Percentiles rank a stretch among this genome's conserved stretches.
These are phyloP conservation scores for Hemisphaericaspora subhashii DNA, from an alignment of 1,139 yeast species.

Conservation along the genomic window DNA sequence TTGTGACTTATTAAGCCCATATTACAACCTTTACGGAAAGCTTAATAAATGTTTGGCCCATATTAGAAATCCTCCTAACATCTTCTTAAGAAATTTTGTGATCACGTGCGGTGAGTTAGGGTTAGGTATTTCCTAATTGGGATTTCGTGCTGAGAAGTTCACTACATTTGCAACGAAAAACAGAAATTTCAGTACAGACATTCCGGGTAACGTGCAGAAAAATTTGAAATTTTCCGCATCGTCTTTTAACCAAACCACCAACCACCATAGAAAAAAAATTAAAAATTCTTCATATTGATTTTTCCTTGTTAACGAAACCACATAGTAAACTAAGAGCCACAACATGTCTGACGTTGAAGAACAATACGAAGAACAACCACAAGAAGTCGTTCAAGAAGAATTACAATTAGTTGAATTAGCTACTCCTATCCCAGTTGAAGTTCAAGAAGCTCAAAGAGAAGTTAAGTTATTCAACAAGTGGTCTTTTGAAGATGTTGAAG, in stretches of 20 bases:
- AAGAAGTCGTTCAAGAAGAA: slow-evolving; percentile 68
- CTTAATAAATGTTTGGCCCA: too few relatives aligned
- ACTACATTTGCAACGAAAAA: slow-evolving; percentile 7
- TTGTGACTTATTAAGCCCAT: too few relatives aligned
- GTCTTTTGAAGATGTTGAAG: slow-evolving; percentile 97
- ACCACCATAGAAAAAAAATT: slow-evolving; percentile 4
- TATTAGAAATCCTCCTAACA: neutral
- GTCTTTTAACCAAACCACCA: slow-evolving; percentile 2
- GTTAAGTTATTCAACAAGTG: slow-evolving; percentile 99
- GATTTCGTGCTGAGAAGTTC: slow-evolving; percentile 13
- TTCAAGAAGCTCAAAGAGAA: slow-evolving; percentile 94
- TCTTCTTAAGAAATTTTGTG: too few relatives aligned
- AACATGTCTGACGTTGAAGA: slow-evolving; percentile 56
- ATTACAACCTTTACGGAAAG: too few relatives aligned
- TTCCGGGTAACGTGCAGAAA: slow-evolving; percentile 12
- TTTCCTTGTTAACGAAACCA: slow-evolving; percentile 3
- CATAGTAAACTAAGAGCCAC: slow-evolving; percentile 2
- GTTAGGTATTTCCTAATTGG: slow-evolving; percentile 9
- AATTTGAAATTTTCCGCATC: neutral
- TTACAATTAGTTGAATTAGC: slow-evolving; percentile 83
- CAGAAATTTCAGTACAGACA: slow-evolving; percentile 9
- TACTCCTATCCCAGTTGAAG: slow-evolving; percentile 94
- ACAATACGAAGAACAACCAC: slow-evolving; percentile 38
- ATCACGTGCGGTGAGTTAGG: slow-evolving; percentile 14
- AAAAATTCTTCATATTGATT: slow-evolving; percentile 4